Conservation (phyloP, 768 basidiomycete species). For the Kwoniella botswanensis region DNA sequence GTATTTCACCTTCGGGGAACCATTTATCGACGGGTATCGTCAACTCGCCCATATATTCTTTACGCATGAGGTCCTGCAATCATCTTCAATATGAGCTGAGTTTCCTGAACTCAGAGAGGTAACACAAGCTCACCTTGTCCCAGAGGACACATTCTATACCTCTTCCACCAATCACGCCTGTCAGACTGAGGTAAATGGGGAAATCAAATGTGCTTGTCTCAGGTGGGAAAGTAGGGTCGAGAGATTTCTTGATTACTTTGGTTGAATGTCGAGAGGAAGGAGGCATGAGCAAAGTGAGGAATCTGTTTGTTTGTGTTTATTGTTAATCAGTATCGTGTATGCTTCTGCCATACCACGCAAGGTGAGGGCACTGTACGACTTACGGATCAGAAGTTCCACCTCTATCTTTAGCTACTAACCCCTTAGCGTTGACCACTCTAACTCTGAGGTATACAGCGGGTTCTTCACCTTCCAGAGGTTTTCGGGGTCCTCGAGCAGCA, state of each 20-base stretch:
- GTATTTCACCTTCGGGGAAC: constrained; percentile 67
- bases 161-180: constrained; percentile 56
- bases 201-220: constrained; percentile 88
- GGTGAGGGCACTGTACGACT: constrained; percentile 26
- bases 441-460: constrained; percentile 52
- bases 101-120: too few relatives aligned
- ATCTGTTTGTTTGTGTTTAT: constrained; percentile 27
- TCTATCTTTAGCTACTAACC: constrained; percentile 54
- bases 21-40: constrained; percentile 79
- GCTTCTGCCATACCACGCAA: background rate
- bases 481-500: constrained; percentile 48
- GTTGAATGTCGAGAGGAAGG: constrained; percentile 72
- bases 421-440: constrained; percentile 53
- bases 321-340: background rate
- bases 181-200: constrained; percentile 76
- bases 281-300: constrained; percentile 68
- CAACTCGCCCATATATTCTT: constrained; percentile 92
- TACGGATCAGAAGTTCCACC: constrained; percentile 56
- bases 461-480: constrained; percentile 56
- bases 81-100: background rate
- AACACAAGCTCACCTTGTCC: constrained; percentile 69
- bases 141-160: constrained; percentile 82
- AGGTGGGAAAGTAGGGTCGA: constrained; percentile 70
- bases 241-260: constrained; percentile 72
- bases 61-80: constrained; percentile 68